Evolutionary conservation across 441 rosid species (phyloP), one percentile per base, ranked within the genome.

Genomic region (Aquilaria agallochum): DNA sequence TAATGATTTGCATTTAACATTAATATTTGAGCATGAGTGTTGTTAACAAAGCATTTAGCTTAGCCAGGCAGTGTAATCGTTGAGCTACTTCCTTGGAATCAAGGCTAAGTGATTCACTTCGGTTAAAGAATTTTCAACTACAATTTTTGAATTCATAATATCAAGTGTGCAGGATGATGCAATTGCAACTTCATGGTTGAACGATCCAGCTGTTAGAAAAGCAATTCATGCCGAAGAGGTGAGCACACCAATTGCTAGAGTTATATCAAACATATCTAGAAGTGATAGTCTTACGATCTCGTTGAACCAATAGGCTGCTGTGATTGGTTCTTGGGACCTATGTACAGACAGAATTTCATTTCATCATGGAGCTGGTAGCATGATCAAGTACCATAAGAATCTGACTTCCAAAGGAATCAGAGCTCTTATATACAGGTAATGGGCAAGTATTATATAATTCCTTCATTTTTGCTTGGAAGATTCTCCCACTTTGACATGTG

Each of bases 341-440:
- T 87, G 96, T 53, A 74, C 95, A 2, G 47, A 48, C 76, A 72
- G 72, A 34, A 58, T 90, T 62, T 0, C 0, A 1, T 94, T 70
- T 64, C 0, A 1, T 5, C 80, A 75, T 63, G 81, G 81, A 53
- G 72, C 79, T 50, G 95, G 92, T 54, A 90, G 96, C 84, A 90
- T 93, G 98, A 85, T 93, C 56, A 55, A 57, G 44, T 78, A 51
- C 74, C 98, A 93, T 77, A 90, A 71, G 73, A 90, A 83, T 78
- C 90, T 92, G 27, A 90, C 97, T 46, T 59, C 76, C 64, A 59
- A 65, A 50, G 96, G 97, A 44, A 80, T 70, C 67, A 87, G 91
- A 5, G 95, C 95, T 31, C 89, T 92, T 44, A 80, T 92, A 64
- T 92, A 50, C 85, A 92, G 97, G 97, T 85, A 45, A 32, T 45